Percentiles rank a stretch among this genome's conserved stretches.
These are phyloP conservation scores for Aurifilum marmelostoma DNA, from an alignment of 2,329 filamentous ascomycete genomes.

Conservation along the genomic window DNA sequence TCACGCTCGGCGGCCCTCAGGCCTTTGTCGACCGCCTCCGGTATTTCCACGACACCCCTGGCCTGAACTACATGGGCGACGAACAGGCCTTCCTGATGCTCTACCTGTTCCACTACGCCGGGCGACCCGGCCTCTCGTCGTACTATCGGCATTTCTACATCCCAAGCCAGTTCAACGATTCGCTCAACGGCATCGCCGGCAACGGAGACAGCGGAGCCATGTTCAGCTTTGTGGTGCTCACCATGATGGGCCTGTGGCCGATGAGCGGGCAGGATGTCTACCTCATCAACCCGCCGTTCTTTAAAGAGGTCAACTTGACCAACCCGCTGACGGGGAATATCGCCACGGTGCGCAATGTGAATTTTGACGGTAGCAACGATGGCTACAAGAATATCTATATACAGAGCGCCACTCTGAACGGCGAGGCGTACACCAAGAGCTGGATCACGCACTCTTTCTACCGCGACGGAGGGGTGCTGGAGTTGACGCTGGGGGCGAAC, in stretches of 20 bases:
- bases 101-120: constrained; percentile 66
- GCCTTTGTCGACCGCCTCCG: constrained; percentile 57
- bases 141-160: constrained; percentile 62
- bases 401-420: constrained; percentile 60
- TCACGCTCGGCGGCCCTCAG: constrained; percentile 55
- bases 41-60: constrained; percentile 53
- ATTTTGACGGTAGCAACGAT: constrained; percentile 57
- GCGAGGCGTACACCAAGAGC: constrained; percentile 56
- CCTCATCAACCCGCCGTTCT: constrained; percentile 65
- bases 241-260: constrained; percentile 66
- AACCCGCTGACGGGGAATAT: constrained; percentile 57
- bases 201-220: constrained; percentile 69
- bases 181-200: constrained; percentile 59
- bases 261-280: constrained; percentile 66
- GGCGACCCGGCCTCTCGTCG: constrained; percentile 54
- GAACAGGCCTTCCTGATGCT: constrained; percentile 63
- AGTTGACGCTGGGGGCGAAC: constrained; percentile 52
- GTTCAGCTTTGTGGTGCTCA: constrained; percentile 61
- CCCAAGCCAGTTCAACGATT: constrained; percentile 62
- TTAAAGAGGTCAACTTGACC: constrained; percentile 55
- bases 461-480: constrained; percentile 57
- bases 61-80: constrained; percentile 45
- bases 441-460: constrained; percentile 67
- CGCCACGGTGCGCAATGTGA: constrained; percentile 57
- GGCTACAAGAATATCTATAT: constrained; percentile 60